phyloP scores from a whole-genome alignment of 2,329 filamentous ascomycete species.

The Lasiodiplodia sp. region DNA sequence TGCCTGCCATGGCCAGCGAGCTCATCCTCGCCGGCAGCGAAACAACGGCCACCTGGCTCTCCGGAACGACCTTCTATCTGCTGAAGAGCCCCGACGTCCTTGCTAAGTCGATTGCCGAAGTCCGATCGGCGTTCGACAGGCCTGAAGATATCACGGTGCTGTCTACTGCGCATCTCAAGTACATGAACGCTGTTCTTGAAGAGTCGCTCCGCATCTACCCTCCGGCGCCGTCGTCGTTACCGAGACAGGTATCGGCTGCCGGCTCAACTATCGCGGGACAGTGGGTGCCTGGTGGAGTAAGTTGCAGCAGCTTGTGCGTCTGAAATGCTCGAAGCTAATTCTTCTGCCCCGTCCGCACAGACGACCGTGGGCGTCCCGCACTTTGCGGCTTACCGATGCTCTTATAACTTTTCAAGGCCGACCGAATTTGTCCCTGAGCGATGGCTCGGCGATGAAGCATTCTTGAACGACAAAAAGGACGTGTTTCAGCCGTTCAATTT shows the following conservation, averaged over 20 bases:
- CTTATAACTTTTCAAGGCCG: background rate
- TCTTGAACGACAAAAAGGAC: background rate
- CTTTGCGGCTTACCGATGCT: background rate
- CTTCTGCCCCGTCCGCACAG: background rate
- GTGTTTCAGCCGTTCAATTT: background rate
- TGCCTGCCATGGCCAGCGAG: slow-evolving; percentile 41
- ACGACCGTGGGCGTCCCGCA: background rate
- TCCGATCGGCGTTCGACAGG: background rate
- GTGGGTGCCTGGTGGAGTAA: slow-evolving; percentile 23
- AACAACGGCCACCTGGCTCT: slow-evolving; percentile 47
- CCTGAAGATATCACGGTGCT: slow-evolving; percentile 37
- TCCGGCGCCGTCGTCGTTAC: slow-evolving; percentile 32
- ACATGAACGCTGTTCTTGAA: slow-evolving; percentile 37
- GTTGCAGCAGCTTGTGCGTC: background rate
- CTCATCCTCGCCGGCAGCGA: slow-evolving; percentile 51
- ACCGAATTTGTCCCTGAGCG: background rate
- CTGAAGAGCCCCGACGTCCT: background rate
- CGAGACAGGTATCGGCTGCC: background rate
- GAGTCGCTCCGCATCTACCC: slow-evolving; percentile 37
- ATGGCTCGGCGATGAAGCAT: background rate
- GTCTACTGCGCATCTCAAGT: slow-evolving; percentile 35
- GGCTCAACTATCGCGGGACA: slow-evolving; percentile 26
- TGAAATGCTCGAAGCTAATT: background rate
- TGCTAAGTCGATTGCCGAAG: background rate
- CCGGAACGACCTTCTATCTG: slow-evolving; percentile 41